phyloP scores from a whole-genome alignment of 2,329 filamentous ascomycete genomes.

The Phyllosticta paracitricarpa region DNA sequence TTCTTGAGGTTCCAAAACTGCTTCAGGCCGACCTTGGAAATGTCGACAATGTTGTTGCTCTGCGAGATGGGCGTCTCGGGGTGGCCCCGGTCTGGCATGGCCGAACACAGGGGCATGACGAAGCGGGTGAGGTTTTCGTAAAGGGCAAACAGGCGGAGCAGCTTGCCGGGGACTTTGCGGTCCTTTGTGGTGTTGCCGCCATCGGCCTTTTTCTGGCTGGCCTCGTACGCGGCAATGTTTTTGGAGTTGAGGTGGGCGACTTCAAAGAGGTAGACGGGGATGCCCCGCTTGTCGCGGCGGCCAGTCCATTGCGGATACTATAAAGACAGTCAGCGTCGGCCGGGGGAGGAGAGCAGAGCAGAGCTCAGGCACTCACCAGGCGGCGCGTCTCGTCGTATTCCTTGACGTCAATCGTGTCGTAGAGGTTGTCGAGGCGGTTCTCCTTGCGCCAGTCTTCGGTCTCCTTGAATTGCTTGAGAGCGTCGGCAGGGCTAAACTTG shows the following conservation, averaged over 20 bases:
- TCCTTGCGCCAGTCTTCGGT: conserved; percentile 80
- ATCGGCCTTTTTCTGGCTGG: conserved; percentile 43
- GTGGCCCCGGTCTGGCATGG: conserved; percentile 60
- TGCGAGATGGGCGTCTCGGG: conserved; percentile 80
- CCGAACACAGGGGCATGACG: conserved; percentile 72
- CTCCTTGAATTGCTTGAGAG: conserved; percentile 73
- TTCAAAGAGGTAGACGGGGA: conserved; percentile 85
- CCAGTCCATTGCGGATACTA: conserved; percentile 95
- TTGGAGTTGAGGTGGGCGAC: conserved; percentile 76
- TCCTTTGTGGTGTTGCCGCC: conserved; percentile 47
- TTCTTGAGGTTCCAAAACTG: conserved; percentile 92
- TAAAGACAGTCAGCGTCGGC: conserved; percentile 15
- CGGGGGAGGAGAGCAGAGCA: neutral
- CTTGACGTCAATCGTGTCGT: conserved; percentile 75
- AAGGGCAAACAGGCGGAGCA: conserved; percentile 79
- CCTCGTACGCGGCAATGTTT: conserved; percentile 70
- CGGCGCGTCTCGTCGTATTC: conserved; percentile 72
- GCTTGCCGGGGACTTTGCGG: conserved; percentile 59
- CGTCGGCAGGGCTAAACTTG: conserved; percentile 68
- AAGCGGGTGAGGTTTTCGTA: conserved; percentile 91
- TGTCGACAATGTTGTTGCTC: conserved; percentile 91
- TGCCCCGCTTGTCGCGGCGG: conserved; percentile 78
- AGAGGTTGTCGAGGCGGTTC: conserved; percentile 68
- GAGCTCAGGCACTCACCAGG: conserved; percentile 47
- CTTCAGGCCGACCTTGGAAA: conserved; percentile 75